A percentile compares a stretch with the other conserved stretches of the same genome.
phyloP scores from a whole-genome alignment of 108 stramenopile genomes.

The Pseudonitzschia delicatissima region DNA sequence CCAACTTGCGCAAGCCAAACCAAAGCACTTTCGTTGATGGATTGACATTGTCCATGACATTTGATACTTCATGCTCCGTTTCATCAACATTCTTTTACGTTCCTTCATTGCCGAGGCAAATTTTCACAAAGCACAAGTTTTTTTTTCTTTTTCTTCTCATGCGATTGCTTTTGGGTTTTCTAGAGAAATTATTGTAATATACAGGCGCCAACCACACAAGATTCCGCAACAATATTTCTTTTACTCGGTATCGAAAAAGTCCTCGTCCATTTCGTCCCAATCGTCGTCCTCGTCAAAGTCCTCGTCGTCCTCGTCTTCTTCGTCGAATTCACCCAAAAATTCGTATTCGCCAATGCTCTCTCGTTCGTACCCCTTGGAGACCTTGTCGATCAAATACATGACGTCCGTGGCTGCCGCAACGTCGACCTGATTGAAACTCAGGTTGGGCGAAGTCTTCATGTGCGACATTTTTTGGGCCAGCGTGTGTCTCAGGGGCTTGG shows the following conservation, averaged over 20 bases:
- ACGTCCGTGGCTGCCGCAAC: slow-evolving; percentile 87
- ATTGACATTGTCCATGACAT: too few relatives aligned
- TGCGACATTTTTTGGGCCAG: slow-evolving; percentile 79
- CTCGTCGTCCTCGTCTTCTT: slow-evolving; percentile 58
- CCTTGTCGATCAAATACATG: slow-evolving; percentile 87
- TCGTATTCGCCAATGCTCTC: slow-evolving; percentile 37
- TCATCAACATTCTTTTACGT: too few relatives aligned
- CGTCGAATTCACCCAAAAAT: slow-evolving; percentile 35
- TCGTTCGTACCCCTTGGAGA: slow-evolving; percentile 57
- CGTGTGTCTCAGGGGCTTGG: slow-evolving; percentile 68
- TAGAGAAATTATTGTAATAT: too few relatives aligned
- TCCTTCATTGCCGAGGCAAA: too few relatives aligned
- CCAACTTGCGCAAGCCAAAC: too few relatives aligned
- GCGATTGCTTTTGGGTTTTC: too few relatives aligned
- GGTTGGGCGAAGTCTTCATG: slow-evolving; percentile 76
- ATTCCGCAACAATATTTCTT: not conserved
- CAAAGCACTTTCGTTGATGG: too few relatives aligned
- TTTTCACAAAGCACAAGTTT: too few relatives aligned
- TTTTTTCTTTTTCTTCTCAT: too few relatives aligned
- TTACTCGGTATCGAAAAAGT: slow-evolving; percentile 11
- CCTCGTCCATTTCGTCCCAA: slow-evolving; percentile 19
- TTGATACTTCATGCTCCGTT: too few relatives aligned
- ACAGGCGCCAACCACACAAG: not conserved
- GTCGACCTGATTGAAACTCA: slow-evolving; percentile 87
- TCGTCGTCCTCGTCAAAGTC: slow-evolving; percentile 57